Evolutionary conservation across 2,329 filamentous ascomycete genomes (phyloP).

Genomic region (Colletotrichum lentis): DNA sequence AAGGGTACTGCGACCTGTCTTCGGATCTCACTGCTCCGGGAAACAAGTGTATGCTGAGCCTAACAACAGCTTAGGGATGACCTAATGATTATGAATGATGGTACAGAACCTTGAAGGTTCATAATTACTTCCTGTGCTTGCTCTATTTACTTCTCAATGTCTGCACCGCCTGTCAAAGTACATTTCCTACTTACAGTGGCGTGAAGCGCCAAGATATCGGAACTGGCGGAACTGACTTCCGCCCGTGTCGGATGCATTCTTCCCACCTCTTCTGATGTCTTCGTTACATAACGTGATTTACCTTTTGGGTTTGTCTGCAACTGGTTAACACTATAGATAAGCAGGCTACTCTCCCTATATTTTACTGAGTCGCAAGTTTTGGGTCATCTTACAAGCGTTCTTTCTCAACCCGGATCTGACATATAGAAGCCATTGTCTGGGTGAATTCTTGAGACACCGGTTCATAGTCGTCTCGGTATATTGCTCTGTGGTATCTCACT

Average conservation of each 20-base stretch:
- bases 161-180: not conserved
- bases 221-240: not conserved
- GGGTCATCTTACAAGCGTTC: no score
- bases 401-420: no score
- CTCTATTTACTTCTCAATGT: not conserved
- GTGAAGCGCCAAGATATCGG: not conserved
- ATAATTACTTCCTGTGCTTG: not conserved
- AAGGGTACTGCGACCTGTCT: not conserved
- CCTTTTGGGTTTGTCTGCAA: not conserved
- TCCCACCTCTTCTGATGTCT: not conserved
- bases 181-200: not conserved
- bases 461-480: not conserved
- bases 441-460: no score
- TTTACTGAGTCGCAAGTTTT: not conserved
- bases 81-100: constrained; percentile 5
- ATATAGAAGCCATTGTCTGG: no score
- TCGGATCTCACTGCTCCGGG: not conserved
- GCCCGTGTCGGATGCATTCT: not conserved
- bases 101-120: not conserved
- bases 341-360: not conserved
- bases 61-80: not conserved
- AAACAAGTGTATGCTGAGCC: not conserved
- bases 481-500: not conserved
- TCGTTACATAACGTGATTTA: not conserved
- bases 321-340: not conserved